phyloP scores from a whole-genome alignment of 495 filamentous ascomycete species.

The Penicillium samsonianum region DNA sequence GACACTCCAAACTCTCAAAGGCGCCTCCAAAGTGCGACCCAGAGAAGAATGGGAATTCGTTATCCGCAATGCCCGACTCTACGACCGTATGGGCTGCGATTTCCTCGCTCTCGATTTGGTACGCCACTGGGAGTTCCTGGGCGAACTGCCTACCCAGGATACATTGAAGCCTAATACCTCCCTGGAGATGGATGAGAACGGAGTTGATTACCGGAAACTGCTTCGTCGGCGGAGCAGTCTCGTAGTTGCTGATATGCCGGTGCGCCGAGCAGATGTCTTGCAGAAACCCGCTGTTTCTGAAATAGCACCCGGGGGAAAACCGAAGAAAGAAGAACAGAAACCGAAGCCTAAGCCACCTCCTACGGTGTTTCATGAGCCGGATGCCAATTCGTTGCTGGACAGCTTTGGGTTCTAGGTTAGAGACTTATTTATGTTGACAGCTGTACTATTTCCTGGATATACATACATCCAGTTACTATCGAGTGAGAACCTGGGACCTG shows the following conservation, averaged over 20 bases:
- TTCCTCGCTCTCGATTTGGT: constrained; percentile 83
- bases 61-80: constrained; percentile 81
- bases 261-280: constrained; percentile 22
- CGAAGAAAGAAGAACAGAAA: constrained; percentile 31
- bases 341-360: constrained; percentile 63
- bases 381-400: constrained; percentile 77
- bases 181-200: constrained; percentile 41
- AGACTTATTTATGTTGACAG: constrained; percentile 3
- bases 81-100: constrained; percentile 95
- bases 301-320: constrained; percentile 3
- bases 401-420: constrained; percentile 67
- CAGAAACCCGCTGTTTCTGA: constrained; percentile 24
- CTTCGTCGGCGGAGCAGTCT: constrained; percentile 72
- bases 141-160: constrained; percentile 33
- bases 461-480: constrained; percentile 13
- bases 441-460: constrained; percentile 8
- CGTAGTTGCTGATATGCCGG: constrained; percentile 76
- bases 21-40: constrained; percentile 78
- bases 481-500: neutral
- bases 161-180: constrained; percentile 23
- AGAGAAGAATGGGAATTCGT: constrained; percentile 87
- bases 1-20: constrained; percentile 81
- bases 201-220: constrained; percentile 63
- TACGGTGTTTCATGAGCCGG: constrained; percentile 88
- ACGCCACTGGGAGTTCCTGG: constrained; percentile 85